These are phyloP conservation scores for Fusarium verrucosum DNA, from an alignment of 2,329 filamentous ascomycete genomes.

Conservation along the genomic window DNA sequence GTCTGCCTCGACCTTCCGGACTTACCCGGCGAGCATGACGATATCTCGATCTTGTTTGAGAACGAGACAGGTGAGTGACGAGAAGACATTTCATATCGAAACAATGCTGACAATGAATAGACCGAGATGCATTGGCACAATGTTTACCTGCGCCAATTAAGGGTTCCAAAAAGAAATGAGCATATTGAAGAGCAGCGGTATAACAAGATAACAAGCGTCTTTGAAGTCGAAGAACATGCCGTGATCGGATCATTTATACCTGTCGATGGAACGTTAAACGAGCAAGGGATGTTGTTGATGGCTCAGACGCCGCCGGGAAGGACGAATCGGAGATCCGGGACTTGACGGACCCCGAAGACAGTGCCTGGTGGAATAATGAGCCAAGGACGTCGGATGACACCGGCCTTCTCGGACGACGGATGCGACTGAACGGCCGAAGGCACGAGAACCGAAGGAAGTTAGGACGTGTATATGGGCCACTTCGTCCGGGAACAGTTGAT, in stretches of 20 bases:
- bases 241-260: constrained; percentile 35
- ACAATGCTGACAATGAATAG: constrained; percentile 49
- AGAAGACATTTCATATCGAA: background rate
- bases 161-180: constrained; percentile 51
- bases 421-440: background rate
- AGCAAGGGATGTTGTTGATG: constrained; percentile 3
- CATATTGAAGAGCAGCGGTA: constrained; percentile 5
- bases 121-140: constrained; percentile 62
- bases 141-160: constrained; percentile 67
- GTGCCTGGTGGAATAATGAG: constrained; percentile 8
- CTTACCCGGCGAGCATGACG: constrained; percentile 91
- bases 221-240: constrained; percentile 7
- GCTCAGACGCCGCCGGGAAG: background rate
- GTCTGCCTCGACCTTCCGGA: constrained; percentile 88
- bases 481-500: constrained; percentile 4
- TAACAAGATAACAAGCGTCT: constrained; percentile 10
- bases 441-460: constrained; percentile 5
- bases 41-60: constrained; percentile 87
- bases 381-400: background rate
- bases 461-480: constrained; percentile 7
- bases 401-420: constrained; percentile 7
- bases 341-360: constrained; percentile 14
- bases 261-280: constrained; percentile 10
- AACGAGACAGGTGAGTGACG: constrained; percentile 72
- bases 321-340: constrained; percentile 19